Evolutionary conservation across 2,329 filamentous ascomycete genomes (phyloP).

Genomic region (Colletotrichum theobromicola): DNA sequence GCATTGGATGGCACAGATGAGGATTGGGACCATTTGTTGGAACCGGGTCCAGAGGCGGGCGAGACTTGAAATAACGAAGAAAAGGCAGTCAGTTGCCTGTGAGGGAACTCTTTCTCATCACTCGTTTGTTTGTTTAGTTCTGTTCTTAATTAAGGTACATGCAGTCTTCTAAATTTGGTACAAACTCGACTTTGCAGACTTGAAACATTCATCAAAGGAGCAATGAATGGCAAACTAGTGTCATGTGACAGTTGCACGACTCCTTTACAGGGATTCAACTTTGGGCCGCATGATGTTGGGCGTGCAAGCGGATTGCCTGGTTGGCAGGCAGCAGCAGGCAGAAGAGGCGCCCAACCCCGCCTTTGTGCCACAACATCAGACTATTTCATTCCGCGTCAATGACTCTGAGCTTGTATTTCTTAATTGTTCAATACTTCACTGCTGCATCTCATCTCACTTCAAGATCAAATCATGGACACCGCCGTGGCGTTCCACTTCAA

Average conservation of each 20-base stretch:
- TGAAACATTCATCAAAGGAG: background rate
- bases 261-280: background rate
- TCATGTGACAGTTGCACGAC: background rate
- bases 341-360: constrained; percentile 6
- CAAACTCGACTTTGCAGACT: background rate
- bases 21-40: background rate
- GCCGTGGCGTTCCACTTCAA: accelerated
- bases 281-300: background rate
- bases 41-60: background rate
- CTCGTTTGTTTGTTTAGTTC: background rate
- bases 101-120: background rate
- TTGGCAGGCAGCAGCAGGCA: background rate
- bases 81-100: background rate
- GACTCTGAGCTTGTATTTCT: background rate
- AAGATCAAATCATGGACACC: background rate
- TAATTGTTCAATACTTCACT: background rate
- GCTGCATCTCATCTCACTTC: background rate
- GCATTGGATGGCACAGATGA: background rate
- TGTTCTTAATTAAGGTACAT: no score
- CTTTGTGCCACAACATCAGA: background rate
- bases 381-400: background rate
- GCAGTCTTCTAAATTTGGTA: background rate
- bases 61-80: background rate
- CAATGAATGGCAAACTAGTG: background rate
- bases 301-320: background rate